Base-by-base conservation (phyloP, 148 eudicot genomes). In the Arbutus unedo region DNA sequence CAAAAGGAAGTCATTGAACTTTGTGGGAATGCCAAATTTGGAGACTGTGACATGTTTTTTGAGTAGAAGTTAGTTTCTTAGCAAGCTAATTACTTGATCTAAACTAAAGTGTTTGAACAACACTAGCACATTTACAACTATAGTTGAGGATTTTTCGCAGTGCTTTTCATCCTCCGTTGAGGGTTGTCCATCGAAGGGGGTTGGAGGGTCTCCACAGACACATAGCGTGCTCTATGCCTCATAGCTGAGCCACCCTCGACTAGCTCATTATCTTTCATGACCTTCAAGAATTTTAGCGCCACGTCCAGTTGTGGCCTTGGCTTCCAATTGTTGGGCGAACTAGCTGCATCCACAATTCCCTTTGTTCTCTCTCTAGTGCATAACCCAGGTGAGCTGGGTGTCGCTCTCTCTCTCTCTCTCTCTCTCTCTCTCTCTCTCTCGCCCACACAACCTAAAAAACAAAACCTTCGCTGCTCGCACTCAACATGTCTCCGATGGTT, bases 21-120 rank as follows among this genome's bases (percentile, higher is more conserved):
- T 64, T 25, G 23, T 23, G 70, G 70, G 38, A 64, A 25, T 25
- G 70, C 10, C 9, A 64, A 23, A 10, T 9, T 64, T 64, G 9
- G 70, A 66, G 23, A 44, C 50, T n/a, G n/a, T 25, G 59, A n/a
- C 14, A 75, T 23, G 41, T 75, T 75, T 75, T 16, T 75, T 75
- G 56, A 75, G 49, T 50, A 50, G 53, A 38, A 4, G 78, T 11
- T 23, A 48, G 3, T 11, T 19, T 55, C 25, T 74, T 72, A 72
- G 19, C 50, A 72, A 23, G 3, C 78, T 75, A 13, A 4, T 47
- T 18, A 14, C 8, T 45, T 72, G 59, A 23, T 51, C 59, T 75
- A 45, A 51, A 49, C 59, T 75, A 75, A n/a, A 60, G 13, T 4
- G 54, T n/a, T 48, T 74, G n/a, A 48, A 55, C 31, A 48, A 41